Conservation (phyloP, 129 eudicot species). For the Centrapalus pauciflorus region DNA sequence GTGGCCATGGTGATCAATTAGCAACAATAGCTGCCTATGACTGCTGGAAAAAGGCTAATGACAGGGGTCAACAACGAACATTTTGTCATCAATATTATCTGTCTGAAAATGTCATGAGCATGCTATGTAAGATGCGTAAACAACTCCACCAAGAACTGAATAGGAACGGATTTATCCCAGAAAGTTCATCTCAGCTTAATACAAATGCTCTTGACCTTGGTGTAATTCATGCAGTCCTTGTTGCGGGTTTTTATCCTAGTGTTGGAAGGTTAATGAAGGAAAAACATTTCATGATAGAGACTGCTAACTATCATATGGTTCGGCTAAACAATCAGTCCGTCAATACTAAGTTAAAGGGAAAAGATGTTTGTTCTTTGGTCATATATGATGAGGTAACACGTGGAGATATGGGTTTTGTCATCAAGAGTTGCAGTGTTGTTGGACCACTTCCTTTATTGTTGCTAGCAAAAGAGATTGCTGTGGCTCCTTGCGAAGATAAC, state of each 20-base stretch:
- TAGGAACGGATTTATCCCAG: constrained; percentile 57
- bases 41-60: constrained; percentile 75
- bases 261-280: constrained; percentile 58
- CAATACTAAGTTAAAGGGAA: constrained; percentile 38
- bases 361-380: constrained; percentile 39
- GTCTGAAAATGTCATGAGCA: constrained; percentile 62
- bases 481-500: constrained; percentile 49
- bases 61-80: constrained; percentile 55
- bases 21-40: constrained; percentile 88
- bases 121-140: constrained; percentile 73
- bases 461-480: constrained; percentile 84
- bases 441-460: constrained; percentile 75
- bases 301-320: constrained; percentile 54
- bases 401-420: constrained; percentile 67
- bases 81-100: constrained; percentile 75
- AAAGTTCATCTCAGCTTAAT: constrained; percentile 41
- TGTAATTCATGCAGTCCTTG: constrained; percentile 72
- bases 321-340: constrained; percentile 60
- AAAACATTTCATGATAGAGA: constrained; percentile 44
- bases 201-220: constrained; percentile 67
- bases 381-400: constrained; percentile 82
- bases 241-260: constrained; percentile 88
- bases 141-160: constrained; percentile 62
- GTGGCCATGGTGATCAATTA: constrained; percentile 84
- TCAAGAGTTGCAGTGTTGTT: constrained; percentile 60